Evolutionary conservation across 164 flowering plant genomes (phyloP).

Genomic region (Macadamia tetraphylla): DNA sequence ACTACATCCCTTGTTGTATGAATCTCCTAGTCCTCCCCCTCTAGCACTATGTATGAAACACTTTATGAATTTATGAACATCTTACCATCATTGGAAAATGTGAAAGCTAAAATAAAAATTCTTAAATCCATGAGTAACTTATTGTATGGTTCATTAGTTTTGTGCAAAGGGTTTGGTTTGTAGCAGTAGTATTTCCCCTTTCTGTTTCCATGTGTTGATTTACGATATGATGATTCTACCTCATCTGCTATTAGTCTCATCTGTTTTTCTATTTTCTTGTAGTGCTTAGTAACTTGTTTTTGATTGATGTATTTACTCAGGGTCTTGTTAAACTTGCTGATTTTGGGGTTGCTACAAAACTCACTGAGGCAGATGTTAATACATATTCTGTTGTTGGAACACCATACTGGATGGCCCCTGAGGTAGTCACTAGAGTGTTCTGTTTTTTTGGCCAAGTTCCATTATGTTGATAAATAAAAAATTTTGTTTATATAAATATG

Average conservation of each 20-base stretch:
- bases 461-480: not conserved
- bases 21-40: no score
- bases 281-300: not conserved
- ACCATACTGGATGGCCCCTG: constrained; percentile 99
- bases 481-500: not conserved
- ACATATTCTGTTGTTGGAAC: constrained; percentile 99
- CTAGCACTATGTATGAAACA: no score
- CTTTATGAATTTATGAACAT: no score
- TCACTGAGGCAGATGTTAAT: constrained; percentile 97
- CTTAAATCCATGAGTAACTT: no score
- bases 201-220: no score
- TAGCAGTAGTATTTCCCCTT: no score
- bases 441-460: not conserved
- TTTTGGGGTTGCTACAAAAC: constrained; percentile 98
- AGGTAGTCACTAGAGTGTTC: constrained; percentile 41
- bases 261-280: not conserved
- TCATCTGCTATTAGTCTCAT: not conserved
- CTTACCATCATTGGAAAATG: no score
- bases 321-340: constrained; percentile 99
- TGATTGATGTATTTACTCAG: constrained; percentile 35
- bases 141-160: no score
- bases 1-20: no score
- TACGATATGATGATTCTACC: no score
- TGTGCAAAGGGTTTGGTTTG: no score
- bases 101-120: no score